Conservation (phyloP, 2,329 filamentous ascomycete species). For the Trichoderma sp. region DNA sequence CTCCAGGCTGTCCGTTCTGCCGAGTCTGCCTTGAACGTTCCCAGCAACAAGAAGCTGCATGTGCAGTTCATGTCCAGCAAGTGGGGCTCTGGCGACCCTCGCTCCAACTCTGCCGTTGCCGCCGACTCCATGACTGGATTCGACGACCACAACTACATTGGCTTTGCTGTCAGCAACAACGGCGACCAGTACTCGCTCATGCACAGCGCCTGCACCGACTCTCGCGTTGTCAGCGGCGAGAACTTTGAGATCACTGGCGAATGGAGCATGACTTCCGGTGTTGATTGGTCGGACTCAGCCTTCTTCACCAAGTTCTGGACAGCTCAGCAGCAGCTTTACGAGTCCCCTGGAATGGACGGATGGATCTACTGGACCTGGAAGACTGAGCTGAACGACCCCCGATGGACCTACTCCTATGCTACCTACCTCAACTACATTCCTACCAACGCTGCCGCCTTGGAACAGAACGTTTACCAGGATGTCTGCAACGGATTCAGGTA, state of each 20-base stretch:
- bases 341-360: slow-evolving; percentile 51
- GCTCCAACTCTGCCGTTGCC: slow-evolving; percentile 27
- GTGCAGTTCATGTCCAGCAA: slow-evolving; percentile 53
- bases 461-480: slow-evolving; percentile 37
- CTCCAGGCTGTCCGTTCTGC: slow-evolving; percentile 35
- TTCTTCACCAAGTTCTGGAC: slow-evolving; percentile 63
- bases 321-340: slow-evolving; percentile 59
- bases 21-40: slow-evolving; percentile 31
- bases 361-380: slow-evolving; percentile 67
- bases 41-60: slow-evolving; percentile 41
- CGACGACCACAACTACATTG: slow-evolving; percentile 60
- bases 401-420: slow-evolving; percentile 39
- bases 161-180: slow-evolving; percentile 28
- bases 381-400: slow-evolving; percentile 40
- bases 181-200: slow-evolving; percentile 33
- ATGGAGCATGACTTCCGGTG: slow-evolving; percentile 56
- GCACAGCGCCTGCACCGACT: slow-evolving; percentile 48
- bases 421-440: slow-evolving; percentile 33
- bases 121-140: slow-evolving; percentile 53
- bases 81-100: slow-evolving; percentile 54
- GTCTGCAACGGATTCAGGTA: slow-evolving; percentile 33
- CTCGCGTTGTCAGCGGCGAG: slow-evolving; percentile 45
- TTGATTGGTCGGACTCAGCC: slow-evolving; percentile 47
- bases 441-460: slow-evolving; percentile 33
- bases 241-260: slow-evolving; percentile 57